Percentiles rank a stretch among this genome's conserved stretches.
phyloP scores from a whole-genome alignment of 441 rosid species.

The Croton laevigatus region DNA sequence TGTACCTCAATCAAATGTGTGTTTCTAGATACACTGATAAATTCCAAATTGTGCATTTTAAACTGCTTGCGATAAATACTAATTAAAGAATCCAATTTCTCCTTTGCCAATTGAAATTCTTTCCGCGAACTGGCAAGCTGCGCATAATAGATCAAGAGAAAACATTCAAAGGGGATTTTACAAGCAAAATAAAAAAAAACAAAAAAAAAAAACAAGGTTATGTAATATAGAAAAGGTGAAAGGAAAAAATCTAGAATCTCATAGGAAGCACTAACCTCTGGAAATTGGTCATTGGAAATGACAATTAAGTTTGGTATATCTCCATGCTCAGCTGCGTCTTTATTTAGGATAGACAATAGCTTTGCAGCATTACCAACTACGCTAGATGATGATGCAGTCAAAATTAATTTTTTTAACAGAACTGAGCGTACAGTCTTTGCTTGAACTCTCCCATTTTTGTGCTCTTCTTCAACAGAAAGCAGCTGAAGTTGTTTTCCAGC shows the following conservation, averaged over 20 bases:
- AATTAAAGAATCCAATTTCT: slow-evolving; percentile 62
- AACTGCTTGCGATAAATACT: slow-evolving; percentile 45
- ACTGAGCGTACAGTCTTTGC: slow-evolving; percentile 39
- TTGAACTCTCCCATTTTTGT: slow-evolving; percentile 28
- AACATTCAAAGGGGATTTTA: slow-evolving; percentile 6
- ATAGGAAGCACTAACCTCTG: slow-evolving; percentile 52
- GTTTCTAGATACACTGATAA: slow-evolving; percentile 51
- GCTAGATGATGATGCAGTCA: slow-evolving; percentile 62
- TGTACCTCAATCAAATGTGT: slow-evolving; percentile 70
- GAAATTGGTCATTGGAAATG: slow-evolving; percentile 52
- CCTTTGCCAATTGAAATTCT: slow-evolving; percentile 58
- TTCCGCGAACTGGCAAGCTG: slow-evolving; percentile 69
- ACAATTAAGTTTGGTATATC: slow-evolving; percentile 58
- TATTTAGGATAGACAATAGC: slow-evolving; percentile 60
- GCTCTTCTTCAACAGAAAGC: slow-evolving; percentile 48
- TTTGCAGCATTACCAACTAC: slow-evolving; percentile 63
- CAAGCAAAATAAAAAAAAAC: neutral
- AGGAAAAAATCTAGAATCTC: neutral
- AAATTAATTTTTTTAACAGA: slow-evolving; percentile 63
- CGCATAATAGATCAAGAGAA: slow-evolving; percentile 17
- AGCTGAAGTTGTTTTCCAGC: slow-evolving; percentile 76
- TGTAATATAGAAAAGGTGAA: neutral
- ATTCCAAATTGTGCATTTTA: slow-evolving; percentile 51
- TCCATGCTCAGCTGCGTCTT: slow-evolving; percentile 75
- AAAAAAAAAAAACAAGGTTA: neutral